These are phyloP conservation scores for Borealophlyctis nickersoniae DNA, from an alignment of 192 early-diverging fungal genomes.

Conservation along the genomic window DNA sequence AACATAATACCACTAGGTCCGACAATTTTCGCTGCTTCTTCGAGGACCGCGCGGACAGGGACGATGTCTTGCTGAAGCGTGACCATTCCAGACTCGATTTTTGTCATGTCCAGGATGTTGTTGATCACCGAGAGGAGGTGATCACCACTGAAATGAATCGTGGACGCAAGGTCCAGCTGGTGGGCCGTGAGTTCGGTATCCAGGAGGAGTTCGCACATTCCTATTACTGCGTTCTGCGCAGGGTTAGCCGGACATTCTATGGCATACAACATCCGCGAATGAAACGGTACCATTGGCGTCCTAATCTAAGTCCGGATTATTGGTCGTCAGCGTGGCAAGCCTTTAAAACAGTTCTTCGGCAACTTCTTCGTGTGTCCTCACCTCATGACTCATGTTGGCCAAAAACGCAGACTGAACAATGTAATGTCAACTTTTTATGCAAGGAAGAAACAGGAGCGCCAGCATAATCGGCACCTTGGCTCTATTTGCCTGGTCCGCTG, in stretches of 20 bases:
- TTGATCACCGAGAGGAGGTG: slow-evolving; percentile 19
- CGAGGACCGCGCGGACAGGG: slow-evolving; percentile 1
- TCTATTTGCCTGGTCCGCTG: slow-evolving; percentile 1
- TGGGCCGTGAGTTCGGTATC: slow-evolving; percentile 1
- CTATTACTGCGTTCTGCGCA: background rate
- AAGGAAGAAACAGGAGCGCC: no score
- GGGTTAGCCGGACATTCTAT: no score
- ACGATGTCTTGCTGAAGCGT: background rate
- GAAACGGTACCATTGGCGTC: no score
- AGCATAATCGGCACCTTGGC: no score
- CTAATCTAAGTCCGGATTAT: no score
- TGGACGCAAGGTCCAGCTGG: slow-evolving; percentile 7
- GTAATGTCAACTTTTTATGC: no score
- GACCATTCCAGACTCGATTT: slow-evolving; percentile 15
- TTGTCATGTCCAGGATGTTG: slow-evolving; percentile 16
- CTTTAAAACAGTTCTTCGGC: background rate
- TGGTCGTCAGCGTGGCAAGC: no score
- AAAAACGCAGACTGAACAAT: background rate
- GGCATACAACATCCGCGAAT: no score
- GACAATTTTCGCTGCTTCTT: slow-evolving; percentile 9
- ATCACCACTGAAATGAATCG: background rate
- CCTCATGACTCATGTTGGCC: background rate
- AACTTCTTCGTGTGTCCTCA: background rate
- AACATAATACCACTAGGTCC: slow-evolving; percentile 6
- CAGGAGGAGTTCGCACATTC: slow-evolving; percentile 9